Evolutionary conservation across 1,284 basidiomycete genomes (phyloP).

Genomic region (Wolfiporia cocos): DNA sequence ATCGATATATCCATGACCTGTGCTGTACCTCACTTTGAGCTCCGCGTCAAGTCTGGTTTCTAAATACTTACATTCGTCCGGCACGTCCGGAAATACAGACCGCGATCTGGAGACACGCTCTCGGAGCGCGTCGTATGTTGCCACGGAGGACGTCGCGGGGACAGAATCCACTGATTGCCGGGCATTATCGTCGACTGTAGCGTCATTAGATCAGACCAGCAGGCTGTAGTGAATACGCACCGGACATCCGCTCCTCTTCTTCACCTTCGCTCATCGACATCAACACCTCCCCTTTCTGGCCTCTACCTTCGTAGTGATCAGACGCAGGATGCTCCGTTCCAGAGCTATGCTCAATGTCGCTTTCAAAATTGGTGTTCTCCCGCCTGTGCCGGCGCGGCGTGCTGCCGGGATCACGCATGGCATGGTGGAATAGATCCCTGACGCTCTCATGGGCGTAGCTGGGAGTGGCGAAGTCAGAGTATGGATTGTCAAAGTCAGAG

Average conservation of each 20-base stretch:
- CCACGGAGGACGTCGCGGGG: conserved; percentile 17
- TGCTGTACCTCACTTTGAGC: conserved; percentile 2
- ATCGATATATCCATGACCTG: conserved; percentile 19
- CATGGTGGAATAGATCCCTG: conserved; percentile 56
- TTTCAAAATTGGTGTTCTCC: conserved; percentile 52
- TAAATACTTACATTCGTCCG: too few relatives aligned
- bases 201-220: too few relatives aligned
- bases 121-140: conserved; percentile 25
- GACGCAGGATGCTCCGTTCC: too few relatives aligned
- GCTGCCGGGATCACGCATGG: conserved; percentile 52
- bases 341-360: conserved; percentile 58
- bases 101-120: conserved; percentile 19
- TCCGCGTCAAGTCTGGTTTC: too few relatives aligned
- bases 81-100: conserved; percentile 12
- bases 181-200: conserved; percentile 2
- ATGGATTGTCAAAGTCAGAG: conserved; percentile 51
- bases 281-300: conserved; percentile 50
- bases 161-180: conserved; percentile 18
- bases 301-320: too few relatives aligned
- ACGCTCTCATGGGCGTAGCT: conserved; percentile 52
- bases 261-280: conserved; percentile 71
- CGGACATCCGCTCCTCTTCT: conserved; percentile 46
- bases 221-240: conserved; percentile 45
- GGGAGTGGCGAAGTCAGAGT: conserved; percentile 33
- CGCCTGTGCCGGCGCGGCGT: conserved; percentile 46